These are phyloP conservation scores for Fusarium incarnatum DNA, from an alignment of 2,329 filamentous ascomycete genomes.

Conservation along the genomic window DNA sequence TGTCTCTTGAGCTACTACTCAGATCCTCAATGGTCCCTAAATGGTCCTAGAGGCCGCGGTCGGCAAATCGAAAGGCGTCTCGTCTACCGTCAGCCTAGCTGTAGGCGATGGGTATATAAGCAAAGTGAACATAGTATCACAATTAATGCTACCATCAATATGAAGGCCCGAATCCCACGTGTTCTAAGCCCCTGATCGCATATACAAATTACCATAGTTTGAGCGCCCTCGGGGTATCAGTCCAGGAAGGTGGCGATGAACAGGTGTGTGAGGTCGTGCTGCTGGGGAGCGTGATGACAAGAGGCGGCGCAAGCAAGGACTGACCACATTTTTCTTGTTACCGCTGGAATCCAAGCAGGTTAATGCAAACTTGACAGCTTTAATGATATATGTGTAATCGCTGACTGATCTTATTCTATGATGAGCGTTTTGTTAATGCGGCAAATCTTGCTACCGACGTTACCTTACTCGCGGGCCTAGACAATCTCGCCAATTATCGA, in stretches of 20 bases:
- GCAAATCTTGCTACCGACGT: not conserved
- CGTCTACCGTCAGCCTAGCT: no score
- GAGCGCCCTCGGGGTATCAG: not conserved
- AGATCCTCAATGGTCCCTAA: no score
- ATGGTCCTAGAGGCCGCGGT: no score
- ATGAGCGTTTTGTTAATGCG: not conserved
- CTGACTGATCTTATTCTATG: not conserved
- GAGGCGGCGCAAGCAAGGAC: no score
- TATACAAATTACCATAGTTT: slow-evolving; percentile 19
- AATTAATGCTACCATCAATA: slow-evolving; percentile 5
- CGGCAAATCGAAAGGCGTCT: no score
- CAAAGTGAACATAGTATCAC: not conserved
- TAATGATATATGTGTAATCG: not conserved
- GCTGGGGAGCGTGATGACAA: not conserved
- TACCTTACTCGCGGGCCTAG: not conserved
- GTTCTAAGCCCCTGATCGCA: slow-evolving; percentile 8
- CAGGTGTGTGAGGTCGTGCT: slow-evolving; percentile 20
- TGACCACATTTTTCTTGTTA: no score
- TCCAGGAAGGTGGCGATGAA: slow-evolving; percentile 17
- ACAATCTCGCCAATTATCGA: not conserved
- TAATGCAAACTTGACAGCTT: no score
- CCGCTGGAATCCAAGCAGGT: no score
- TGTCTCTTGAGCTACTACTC: no score
- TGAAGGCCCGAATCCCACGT: slow-evolving; percentile 6
- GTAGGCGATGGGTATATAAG: no score